phyloP scores from a whole-genome alignment of 2,329 filamentous ascomycete genomes.

The Cercospora sp. region DNA sequence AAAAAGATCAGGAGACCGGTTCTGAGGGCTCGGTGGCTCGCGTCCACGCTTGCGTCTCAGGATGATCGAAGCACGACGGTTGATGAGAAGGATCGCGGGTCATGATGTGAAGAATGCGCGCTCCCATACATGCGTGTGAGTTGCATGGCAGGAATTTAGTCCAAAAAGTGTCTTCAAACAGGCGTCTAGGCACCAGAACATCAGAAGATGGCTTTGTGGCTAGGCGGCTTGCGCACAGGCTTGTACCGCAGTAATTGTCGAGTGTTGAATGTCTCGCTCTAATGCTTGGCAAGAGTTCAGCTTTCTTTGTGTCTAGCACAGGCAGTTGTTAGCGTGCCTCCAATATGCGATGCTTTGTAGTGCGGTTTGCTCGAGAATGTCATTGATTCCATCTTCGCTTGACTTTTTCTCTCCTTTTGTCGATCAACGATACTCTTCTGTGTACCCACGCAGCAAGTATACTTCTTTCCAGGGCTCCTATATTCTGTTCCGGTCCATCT shows the following conservation, averaged over 20 bases:
- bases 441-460: background rate
- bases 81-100: background rate
- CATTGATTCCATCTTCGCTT: background rate
- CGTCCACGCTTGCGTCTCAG: background rate
- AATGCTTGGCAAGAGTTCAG: background rate
- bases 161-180: background rate
- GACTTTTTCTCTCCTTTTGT: background rate
- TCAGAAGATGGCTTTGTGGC: too few relatives aligned
- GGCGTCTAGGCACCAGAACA: background rate
- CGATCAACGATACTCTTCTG: background rate
- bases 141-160: background rate
- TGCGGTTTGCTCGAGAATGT: background rate
- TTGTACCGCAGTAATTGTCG: too few relatives aligned
- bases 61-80: background rate
- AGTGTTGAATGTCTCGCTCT: background rate
- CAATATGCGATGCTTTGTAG: background rate
- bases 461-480: background rate
- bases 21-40: background rate
- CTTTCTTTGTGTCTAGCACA: background rate
- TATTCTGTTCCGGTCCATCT: background rate
- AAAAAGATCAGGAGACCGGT: background rate
- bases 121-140: background rate
- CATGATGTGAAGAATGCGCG: background rate
- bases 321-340: background rate
- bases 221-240: too few relatives aligned